Base-by-base conservation (phyloP, 2,329 filamentous ascomycete species). In the Neospermospora avenae region DNA sequence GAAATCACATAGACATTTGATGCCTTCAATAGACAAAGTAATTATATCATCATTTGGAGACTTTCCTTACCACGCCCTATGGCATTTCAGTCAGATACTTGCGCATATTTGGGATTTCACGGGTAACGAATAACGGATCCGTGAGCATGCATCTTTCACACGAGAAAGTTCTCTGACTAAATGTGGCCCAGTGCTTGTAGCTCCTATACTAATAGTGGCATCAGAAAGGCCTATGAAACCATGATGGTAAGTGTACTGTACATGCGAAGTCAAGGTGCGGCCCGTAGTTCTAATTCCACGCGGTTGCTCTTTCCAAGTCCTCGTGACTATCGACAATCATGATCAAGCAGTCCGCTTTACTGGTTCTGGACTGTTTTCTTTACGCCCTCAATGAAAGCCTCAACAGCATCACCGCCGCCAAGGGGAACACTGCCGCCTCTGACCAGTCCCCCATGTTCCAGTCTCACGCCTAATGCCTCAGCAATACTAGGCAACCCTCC, bases 401-500 rank as follows among this genome's bases (percentile, higher is more conserved):
- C 88, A 1, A 99, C 87, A 13, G 93, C 93, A 68, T 95, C 88
- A 5, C 89, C 90, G 55, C 93, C 93, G 45, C 93, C 93, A 48
- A 97, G 76, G 2, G 93, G 93, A 78, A 97, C 87, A 54, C 84
- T 88, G 5, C 90, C 88, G 58, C 89, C 86, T 63, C 82, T 82
- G 70, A 96, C 82, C 65, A 90, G 89, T 3, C 93, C 93, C n/a
- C 89, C 89, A 72, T 96, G 91, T 70, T 88, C 83, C 20, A 99
- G 85, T 67, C 86, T 85, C 60, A 98, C 84, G 6, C 86, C 84
- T 41, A 99, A 78, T 3, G 93, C 93, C 69, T 96, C 92, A 6
- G 91, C 89, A 65, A 99, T 89, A 68, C 87, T 96, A 4, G 93
- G 93, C 59, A 99, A 76, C 0, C 93, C 95, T 13, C 95, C 95